Percentiles rank a stretch among this genome's conserved stretches.
These are phyloP conservation scores for Fusarium zealandicum DNA, from an alignment of 2,329 filamentous ascomycete genomes.

Conservation along the genomic window DNA sequence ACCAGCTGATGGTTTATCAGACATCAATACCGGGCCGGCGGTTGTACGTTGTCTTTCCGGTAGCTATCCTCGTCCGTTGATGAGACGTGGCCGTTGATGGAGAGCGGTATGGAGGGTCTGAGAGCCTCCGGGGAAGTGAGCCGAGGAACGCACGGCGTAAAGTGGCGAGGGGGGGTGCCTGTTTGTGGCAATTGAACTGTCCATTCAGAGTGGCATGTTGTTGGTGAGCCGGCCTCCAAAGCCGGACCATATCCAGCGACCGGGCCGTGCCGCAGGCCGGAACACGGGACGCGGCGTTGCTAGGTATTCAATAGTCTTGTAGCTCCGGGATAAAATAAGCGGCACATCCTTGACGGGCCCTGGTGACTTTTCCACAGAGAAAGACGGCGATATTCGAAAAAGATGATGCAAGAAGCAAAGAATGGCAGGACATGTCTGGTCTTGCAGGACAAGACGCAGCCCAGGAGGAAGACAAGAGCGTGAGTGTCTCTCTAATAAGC, in stretches of 20 bases:
- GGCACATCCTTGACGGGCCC: background rate
- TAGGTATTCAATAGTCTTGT: no score
- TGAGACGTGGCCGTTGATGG: slow-evolving; percentile 13
- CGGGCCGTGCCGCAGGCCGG: background rate
- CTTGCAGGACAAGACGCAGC: no score
- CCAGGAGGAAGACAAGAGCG: slow-evolving; percentile 16
- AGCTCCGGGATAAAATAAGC: background rate
- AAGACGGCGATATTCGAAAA: no score
- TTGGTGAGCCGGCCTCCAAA: background rate
- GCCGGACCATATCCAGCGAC: background rate
- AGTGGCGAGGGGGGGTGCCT: background rate
- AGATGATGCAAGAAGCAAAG: no score
- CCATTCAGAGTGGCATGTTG: background rate
- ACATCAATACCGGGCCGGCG: slow-evolving; percentile 5
- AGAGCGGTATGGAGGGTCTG: background rate
- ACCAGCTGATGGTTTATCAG: no score
- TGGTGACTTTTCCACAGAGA: no score
- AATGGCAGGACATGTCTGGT: no score
- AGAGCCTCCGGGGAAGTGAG: slow-evolving; percentile 1
- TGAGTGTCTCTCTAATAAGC: background rate
- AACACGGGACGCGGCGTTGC: background rate
- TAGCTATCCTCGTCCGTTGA: background rate
- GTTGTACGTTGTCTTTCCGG: no score
- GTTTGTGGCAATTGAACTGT: background rate
- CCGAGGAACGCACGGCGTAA: slow-evolving; percentile 4